phyloP scores from a whole-genome alignment of 2,329 filamentous ascomycete species.

The Talaromyces albobiverticillius region DNA sequence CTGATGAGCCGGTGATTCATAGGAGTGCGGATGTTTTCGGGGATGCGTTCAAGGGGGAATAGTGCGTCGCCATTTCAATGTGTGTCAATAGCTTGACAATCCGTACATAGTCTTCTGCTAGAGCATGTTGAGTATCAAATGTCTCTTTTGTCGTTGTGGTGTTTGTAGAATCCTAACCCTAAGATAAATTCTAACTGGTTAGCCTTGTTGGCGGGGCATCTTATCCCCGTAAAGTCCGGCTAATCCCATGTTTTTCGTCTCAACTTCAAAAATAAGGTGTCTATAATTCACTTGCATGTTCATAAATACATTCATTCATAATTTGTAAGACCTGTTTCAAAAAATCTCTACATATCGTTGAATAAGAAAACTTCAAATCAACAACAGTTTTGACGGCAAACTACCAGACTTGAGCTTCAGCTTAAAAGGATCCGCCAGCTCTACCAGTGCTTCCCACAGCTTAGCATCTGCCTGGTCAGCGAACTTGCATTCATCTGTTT shows the following conservation, averaged over 20 bases:
- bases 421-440: slow-evolving; percentile 7
- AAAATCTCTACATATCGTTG: not conserved
- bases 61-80: not conserved
- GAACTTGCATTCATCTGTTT: not conserved
- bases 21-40: not conserved
- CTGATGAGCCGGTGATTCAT: not conserved
- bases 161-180: too few species aligned
- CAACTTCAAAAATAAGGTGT: not conserved
- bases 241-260: too few species aligned
- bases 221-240: too few species aligned
- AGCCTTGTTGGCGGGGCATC: too few species aligned
- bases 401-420: not conserved
- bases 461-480: not conserved
- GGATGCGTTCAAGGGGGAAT: not conserved
- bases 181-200: too few species aligned
- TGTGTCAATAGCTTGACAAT: too few species aligned
- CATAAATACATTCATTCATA: not conserved
- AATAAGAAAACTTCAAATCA: not conserved
- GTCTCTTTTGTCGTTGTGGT: too few species aligned
- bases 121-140: too few species aligned
- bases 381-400: not conserved
- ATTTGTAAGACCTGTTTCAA: too few species aligned
- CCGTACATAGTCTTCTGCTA: too few species aligned
- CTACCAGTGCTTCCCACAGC: slow-evolving; percentile 3
- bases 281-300: too few species aligned